Evolutionary conservation across 2,329 filamentous ascomycete species (phyloP).

Genomic region (Tolypocladium cylindrosporum): DNA sequence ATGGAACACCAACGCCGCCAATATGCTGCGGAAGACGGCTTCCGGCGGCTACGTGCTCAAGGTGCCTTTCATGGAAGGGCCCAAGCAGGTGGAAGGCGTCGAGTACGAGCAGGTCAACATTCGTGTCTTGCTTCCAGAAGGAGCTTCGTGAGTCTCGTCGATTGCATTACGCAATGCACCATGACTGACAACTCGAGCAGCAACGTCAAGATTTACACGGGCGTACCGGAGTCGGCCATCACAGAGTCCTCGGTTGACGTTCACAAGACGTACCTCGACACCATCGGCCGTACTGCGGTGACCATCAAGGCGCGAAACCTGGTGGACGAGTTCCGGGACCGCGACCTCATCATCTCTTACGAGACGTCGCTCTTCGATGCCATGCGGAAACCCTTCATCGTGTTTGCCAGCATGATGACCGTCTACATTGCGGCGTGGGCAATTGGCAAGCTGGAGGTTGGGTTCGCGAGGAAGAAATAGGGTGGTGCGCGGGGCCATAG

Average conservation of each 20-base stretch:
- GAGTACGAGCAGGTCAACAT: slow-evolving; percentile 76
- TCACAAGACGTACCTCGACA: slow-evolving; percentile 92
- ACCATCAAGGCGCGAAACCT: slow-evolving; percentile 75
- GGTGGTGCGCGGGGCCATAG: neutral
- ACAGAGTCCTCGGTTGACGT: slow-evolving; percentile 47
- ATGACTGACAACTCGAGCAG: slow-evolving; percentile 38
- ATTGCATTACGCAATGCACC: neutral
- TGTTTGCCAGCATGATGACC: slow-evolving; percentile 63
- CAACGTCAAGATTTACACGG: slow-evolving; percentile 68
- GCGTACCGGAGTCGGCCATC: slow-evolving; percentile 55
- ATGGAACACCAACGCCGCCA: slow-evolving; percentile 81
- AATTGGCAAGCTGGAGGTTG: slow-evolving; percentile 69
- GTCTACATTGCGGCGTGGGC: slow-evolving; percentile 68
- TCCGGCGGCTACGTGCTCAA: slow-evolving; percentile 73
- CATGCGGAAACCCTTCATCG: slow-evolving; percentile 76
- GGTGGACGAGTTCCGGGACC: slow-evolving; percentile 80
- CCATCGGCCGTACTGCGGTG: slow-evolving; percentile 74
- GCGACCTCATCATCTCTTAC: slow-evolving; percentile 78
- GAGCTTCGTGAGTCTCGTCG: slow-evolving; percentile 57
- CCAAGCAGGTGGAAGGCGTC: slow-evolving; percentile 74
- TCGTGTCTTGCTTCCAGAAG: slow-evolving; percentile 81
- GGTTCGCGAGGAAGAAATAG: slow-evolving; percentile 48
- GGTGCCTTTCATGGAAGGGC: slow-evolving; percentile 87
- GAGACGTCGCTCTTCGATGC: slow-evolving; percentile 66
- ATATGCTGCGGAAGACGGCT: slow-evolving; percentile 59